phyloP scores from a whole-genome alignment of 768 basidiomycete species.

The Fibroporia radiculosa region DNA sequence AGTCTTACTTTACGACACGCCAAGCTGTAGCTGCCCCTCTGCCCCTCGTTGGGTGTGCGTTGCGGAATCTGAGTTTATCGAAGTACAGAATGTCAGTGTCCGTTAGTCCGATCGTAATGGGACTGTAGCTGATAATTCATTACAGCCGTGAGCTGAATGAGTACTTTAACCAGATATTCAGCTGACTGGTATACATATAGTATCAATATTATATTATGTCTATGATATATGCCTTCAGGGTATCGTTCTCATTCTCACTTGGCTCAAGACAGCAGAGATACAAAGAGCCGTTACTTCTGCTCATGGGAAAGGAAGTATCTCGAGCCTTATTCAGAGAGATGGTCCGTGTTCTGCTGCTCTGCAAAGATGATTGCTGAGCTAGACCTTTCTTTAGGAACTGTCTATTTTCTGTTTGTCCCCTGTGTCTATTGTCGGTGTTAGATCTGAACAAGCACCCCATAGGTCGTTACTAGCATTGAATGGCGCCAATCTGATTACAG shows the following conservation, averaged over 20 bases:
- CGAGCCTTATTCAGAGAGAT: background rate
- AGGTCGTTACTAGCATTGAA: conserved; percentile 2
- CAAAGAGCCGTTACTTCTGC: background rate
- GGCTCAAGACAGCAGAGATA: conserved; percentile 1
- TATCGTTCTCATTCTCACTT: conserved; percentile 5
- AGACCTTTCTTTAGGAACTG: background rate
- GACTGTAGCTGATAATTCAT: background rate
- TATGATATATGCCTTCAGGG: background rate
- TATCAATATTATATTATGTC: background rate
- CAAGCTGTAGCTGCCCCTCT: background rate
- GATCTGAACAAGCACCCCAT: background rate
- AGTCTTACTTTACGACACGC: conserved; percentile 3
- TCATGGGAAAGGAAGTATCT: background rate
- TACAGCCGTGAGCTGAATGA: background rate
- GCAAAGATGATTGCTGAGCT: background rate
- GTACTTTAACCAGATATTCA: no score
- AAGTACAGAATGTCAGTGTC: background rate
- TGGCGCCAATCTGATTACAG: conserved; percentile 1
- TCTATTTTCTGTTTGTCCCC: conserved; percentile 4
- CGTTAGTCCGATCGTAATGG: background rate
- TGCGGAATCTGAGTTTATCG: background rate
- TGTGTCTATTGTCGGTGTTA: no score
- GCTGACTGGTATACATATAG: background rate
- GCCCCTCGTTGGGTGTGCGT: conserved; percentile 4
- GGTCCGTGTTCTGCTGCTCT: background rate